Evolutionary conservation across 768 basidiomycete genomes (phyloP).

Genomic region (Hericium alpestre): DNA sequence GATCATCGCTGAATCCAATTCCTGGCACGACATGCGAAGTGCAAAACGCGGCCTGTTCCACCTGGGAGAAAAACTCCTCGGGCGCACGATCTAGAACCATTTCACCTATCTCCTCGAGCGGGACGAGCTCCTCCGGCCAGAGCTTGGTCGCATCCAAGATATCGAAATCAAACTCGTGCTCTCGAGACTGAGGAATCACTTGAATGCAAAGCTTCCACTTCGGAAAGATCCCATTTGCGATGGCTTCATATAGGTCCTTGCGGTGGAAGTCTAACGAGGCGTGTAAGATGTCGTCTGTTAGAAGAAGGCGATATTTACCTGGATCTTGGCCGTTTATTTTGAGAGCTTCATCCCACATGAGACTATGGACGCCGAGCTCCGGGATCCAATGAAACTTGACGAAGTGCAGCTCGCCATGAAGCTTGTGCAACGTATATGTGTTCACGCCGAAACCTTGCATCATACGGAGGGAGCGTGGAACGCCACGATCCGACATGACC

Average conservation of each 20-base stretch:
- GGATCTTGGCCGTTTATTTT: constrained; percentile 81
- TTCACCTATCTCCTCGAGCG: constrained; percentile 69
- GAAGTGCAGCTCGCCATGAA: constrained; percentile 56
- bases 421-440: constrained; percentile 68
- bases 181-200: constrained; percentile 53
- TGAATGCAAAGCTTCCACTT: constrained; percentile 78
- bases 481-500: constrained; percentile 75
- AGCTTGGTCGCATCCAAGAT: constrained; percentile 81
- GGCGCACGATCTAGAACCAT: constrained; percentile 53
- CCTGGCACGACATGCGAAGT: constrained; percentile 52
- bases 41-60: constrained; percentile 85
- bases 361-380: constrained; percentile 71
- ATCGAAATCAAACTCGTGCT: constrained; percentile 81
- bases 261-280: constrained; percentile 48
- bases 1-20: constrained; percentile 57
- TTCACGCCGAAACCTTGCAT: constrained; percentile 89
- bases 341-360: constrained; percentile 85
- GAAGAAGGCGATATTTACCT: constrained; percentile 24
- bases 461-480: constrained; percentile 80
- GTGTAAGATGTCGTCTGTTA: not conserved
- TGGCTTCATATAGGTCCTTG: constrained; percentile 79
- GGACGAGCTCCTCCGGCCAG: constrained; percentile 75
- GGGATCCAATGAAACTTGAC: constrained; percentile 86
- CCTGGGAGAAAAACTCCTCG: constrained; percentile 77
- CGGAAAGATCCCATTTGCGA: constrained; percentile 56